Conservation (phyloP, 192 early-diverging fungal species). For the Cladochytrium replicatum region DNA sequence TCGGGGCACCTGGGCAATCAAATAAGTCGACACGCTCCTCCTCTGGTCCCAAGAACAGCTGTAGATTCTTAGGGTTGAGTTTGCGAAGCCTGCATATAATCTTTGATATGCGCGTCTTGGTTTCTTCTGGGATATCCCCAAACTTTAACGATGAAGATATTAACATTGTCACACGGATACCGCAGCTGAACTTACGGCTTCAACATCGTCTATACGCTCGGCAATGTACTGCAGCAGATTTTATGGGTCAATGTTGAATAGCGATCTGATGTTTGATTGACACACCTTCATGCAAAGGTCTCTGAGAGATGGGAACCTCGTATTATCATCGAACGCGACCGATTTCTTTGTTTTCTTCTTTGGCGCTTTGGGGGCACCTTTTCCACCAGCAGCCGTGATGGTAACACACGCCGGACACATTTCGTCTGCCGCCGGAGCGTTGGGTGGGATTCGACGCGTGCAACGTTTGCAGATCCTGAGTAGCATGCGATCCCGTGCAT, state of each 20-base stretch:
- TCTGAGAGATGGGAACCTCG: conserved; percentile 7
- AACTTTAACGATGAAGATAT: conserved; percentile 27
- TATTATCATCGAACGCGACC: conserved; percentile 2
- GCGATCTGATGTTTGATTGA: neutral
- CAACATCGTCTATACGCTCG: conserved; percentile 67
- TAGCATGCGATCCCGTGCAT: neutral
- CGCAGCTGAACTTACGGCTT: conserved; percentile 28
- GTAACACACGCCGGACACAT: conserved; percentile 19
- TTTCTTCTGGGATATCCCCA: conserved; percentile 65
- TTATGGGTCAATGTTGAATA: neutral
- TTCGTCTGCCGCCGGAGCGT: too few relatives aligned
- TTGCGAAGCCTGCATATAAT: conserved; percentile 70
- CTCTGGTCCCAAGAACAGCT: conserved; percentile 59
- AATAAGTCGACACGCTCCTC: conserved; percentile 52
- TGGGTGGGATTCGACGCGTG: conserved; percentile 10
- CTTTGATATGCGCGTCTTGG: conserved; percentile 60
- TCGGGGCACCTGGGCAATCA: conserved; percentile 56
- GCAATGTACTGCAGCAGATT: conserved; percentile 45
- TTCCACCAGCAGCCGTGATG: neutral
- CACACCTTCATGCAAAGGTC: conserved; percentile 32
- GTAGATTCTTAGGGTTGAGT: conserved; percentile 49
- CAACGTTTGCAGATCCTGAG: conserved; percentile 20
- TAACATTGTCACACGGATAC: neutral
- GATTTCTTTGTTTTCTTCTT: conserved; percentile 7
- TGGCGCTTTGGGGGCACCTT: conserved; percentile 1